phyloP scores from a whole-genome alignment of 345 rosid genomes.

The Boechera stricta region DNA sequence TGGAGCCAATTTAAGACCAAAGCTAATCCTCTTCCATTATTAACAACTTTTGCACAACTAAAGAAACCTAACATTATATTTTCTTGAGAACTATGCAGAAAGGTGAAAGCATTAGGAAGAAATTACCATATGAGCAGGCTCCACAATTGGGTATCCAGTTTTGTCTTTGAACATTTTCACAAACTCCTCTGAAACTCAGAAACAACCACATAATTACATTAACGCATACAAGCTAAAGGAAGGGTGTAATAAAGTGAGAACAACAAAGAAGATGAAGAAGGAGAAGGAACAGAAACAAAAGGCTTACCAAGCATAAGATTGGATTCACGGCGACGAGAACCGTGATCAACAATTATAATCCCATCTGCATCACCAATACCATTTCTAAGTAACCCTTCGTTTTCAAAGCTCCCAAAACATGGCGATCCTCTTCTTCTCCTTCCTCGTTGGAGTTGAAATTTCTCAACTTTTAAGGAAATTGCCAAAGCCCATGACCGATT shows the following conservation, averaged over 20 bases:
- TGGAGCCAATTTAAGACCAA: not conserved
- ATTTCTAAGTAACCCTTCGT: constrained; percentile 40
- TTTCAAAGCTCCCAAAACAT: constrained; percentile 42
- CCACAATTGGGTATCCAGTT: constrained; percentile 74
- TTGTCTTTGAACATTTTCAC: constrained; percentile 80
- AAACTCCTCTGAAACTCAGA: constrained; percentile 74
- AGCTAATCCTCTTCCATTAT: not conserved
- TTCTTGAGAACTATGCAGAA: constrained; percentile 12
- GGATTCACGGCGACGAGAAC: constrained; percentile 86
- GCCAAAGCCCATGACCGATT: constrained; percentile 36
- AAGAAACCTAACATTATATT: not conserved
- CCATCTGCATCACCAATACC: constrained; percentile 67
- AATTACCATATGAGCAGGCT: constrained; percentile 97
- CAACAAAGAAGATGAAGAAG: not conserved
- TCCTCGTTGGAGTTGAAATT: constrained; percentile 22
- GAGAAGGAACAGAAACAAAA: not conserved
- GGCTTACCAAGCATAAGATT: constrained; percentile 84
- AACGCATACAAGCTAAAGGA: not conserved
- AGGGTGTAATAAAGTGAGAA: not conserved
- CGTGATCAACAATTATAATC: constrained; percentile 89
- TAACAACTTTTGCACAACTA: not conserved
- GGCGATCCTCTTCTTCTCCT: constrained; percentile 35
- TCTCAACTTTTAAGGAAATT: constrained; percentile 38
- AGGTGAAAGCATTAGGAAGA: constrained; percentile 16
- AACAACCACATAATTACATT: not conserved